Evolutionary conservation across 2,329 filamentous ascomycete species (phyloP).

Genomic region (Aspergillus uvarum): DNA sequence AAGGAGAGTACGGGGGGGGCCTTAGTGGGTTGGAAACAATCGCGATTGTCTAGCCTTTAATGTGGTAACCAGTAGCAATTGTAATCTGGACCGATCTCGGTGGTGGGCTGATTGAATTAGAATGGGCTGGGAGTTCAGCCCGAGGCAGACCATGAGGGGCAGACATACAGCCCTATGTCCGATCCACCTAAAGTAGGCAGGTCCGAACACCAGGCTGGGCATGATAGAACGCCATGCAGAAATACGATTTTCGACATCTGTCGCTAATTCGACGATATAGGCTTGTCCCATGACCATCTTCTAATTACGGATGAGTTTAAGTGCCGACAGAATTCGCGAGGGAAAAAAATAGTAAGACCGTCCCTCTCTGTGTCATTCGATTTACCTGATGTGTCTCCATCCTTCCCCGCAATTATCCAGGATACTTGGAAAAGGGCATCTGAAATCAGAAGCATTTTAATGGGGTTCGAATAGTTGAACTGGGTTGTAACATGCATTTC

Average conservation of each 20-base stretch:
- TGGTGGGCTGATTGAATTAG: background rate
- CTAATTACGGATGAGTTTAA: background rate
- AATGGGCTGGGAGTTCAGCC: background rate
- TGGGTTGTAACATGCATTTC: background rate
- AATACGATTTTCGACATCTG: background rate
- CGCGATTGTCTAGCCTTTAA: background rate
- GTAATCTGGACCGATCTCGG: background rate
- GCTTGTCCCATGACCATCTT: background rate
- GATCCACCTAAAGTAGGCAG: background rate
- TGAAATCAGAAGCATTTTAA: too few species aligned
- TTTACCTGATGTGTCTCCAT: too few species aligned
- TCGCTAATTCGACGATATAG: background rate
- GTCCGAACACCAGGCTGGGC: background rate
- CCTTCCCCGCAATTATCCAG: background rate
- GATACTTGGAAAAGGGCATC: too few species aligned
- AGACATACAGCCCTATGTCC: background rate
- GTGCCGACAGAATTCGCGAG: too few species aligned
- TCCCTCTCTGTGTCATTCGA: too few species aligned
- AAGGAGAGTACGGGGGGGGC: background rate
- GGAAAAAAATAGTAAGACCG: too few species aligned
- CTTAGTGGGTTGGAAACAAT: background rate
- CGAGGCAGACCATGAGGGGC: background rate
- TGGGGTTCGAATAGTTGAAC: too few species aligned
- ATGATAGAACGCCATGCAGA: background rate
- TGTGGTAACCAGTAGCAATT: background rate